A percentile compares a stretch with the other conserved stretches of the same genome.
Conservation (phyloP, 768 basidiomycete genomes). For the Paxillus involutus region DNA sequence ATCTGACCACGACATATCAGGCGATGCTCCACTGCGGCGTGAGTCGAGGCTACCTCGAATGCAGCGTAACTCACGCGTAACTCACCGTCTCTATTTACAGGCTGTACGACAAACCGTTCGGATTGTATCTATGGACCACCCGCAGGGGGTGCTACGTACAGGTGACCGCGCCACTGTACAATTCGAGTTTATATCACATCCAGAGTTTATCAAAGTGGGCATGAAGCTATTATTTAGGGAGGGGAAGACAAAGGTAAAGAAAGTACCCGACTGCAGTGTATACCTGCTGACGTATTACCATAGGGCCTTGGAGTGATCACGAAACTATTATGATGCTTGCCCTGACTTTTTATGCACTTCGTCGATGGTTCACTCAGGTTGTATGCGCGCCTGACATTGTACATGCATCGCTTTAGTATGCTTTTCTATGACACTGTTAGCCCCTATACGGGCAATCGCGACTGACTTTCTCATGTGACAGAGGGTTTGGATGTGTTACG, state of each 20-base stretch:
- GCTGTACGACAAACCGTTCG: constrained; percentile 90
- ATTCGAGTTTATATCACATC: constrained; percentile 91
- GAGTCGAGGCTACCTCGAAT: constrained; percentile 23
- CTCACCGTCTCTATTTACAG: constrained; percentile 36
- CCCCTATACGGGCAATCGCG: too few species aligned
- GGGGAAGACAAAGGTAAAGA: constrained; percentile 85
- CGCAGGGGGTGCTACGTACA: constrained; percentile 85
- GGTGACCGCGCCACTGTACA: constrained; percentile 94
- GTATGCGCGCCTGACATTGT: not conserved
- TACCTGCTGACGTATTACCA: constrained; percentile 7
- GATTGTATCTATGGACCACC: constrained; percentile 89
- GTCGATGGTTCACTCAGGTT: not conserved
- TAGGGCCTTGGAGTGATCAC: constrained; percentile 82
- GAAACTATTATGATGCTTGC: constrained; percentile 46
- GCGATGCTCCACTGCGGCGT: constrained; percentile 95
- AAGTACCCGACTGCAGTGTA: not conserved
- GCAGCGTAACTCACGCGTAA: not conserved
- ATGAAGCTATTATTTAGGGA: constrained; percentile 94
- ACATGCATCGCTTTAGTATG: not conserved
- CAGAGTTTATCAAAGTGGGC: constrained; percentile 90
- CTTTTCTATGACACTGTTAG: not conserved
- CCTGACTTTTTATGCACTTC: not conserved
- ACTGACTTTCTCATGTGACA: not conserved
- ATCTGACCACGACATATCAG: constrained; percentile 29
- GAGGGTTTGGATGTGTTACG: too few species aligned